Base-by-base conservation (phyloP, 371 early-diverging fungal genomes). In the Actinomucor elegans region DNA sequence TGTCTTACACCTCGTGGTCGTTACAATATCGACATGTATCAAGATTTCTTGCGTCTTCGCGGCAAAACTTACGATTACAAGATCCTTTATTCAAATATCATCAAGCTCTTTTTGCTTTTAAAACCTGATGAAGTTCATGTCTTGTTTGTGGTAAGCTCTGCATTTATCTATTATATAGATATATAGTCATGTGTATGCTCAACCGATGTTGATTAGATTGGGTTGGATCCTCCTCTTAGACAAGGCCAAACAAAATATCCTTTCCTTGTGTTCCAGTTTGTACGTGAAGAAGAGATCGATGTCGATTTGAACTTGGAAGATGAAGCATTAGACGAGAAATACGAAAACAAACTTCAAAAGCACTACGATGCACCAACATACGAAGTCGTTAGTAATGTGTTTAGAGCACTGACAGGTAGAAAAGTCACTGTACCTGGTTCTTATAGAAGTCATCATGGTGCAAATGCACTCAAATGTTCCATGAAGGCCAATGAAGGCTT, bases 241-340 rank as follows among this genome's bases (percentile, higher is more conserved):
- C 99, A 99, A 75, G 99, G 99, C 44, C 99, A 99, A 71, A 99
- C 99, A 20, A 84, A 92, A 64, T 99, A 99, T 78, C 94, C 96
- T 5, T 96, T 91, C 79, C 65, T 99, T 64, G 97, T 97, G 10
- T 88, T 99, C 75, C 96, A 97, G 67, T 94, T 99, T 79, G 87
- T 89, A 27, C 80, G 88, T 29, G 94, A 96, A 54, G 95, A 96
- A 50, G 95, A 97, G 53, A 83, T 87, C 9, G 94, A 95, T 41
- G 69, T 91, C 3, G 84, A 87, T 9, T 69, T 96, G 33, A 93
- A 92, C 59, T 52, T 96, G 57, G 91, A 90, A 36, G 90, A 89
- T 9, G 87, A 85, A 46, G 79, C 78, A 24, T 55, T 88, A 33
- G 76, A 79, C 28, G 79, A 72, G 11, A 84, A 87, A 63, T 93